These are phyloP conservation scores for Allium sativum DNA, from an alignment of 106 monocot genomes.

Conservation along the genomic window DNA sequence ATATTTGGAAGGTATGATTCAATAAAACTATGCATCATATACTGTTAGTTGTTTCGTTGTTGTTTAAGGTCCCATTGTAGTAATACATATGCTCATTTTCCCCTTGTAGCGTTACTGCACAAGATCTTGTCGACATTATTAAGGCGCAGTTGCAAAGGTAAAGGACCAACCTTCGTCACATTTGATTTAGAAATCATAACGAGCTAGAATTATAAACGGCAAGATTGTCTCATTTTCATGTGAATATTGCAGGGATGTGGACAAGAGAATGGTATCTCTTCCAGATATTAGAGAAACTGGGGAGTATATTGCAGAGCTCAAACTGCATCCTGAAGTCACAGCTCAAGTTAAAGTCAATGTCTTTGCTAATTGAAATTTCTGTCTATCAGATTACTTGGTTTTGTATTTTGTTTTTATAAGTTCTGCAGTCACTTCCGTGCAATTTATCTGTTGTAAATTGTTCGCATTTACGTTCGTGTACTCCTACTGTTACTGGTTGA, in stretches of 20 bases:
- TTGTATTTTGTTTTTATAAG: too few species aligned
- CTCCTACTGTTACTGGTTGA: too few species aligned
- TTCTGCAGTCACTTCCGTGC: too few species aligned
- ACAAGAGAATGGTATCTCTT: slow-evolving; percentile 54
- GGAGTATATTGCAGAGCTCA: slow-evolving; percentile 82
- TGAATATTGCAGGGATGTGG: slow-evolving; percentile 49
- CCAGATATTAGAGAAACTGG: slow-evolving; percentile 94
- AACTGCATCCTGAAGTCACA: slow-evolving; percentile 86
- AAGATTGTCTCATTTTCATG: background rate
- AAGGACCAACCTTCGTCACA: background rate
- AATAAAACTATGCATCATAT: background rate
- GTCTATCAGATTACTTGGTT: too few species aligned
- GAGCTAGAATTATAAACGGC: background rate
- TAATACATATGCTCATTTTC: background rate
- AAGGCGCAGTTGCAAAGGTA: slow-evolving; percentile 92
- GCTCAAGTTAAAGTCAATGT: slow-evolving; percentile 71
- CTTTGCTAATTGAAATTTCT: slow-evolving; percentile 35
- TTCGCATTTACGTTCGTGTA: too few species aligned
- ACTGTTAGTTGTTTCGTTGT: background rate
- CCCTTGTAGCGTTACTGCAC: slow-evolving; percentile 65
- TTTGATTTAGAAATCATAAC: background rate
- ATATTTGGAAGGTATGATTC: slow-evolving; percentile 81
- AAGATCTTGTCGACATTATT: slow-evolving; percentile 90
- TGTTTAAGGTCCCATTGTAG: background rate
- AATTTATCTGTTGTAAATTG: too few species aligned